Evolutionary conservation across 2,329 filamentous ascomycete species (phyloP), one percentile per base, ranked within the genome.

Genomic region (Ilyonectria sp.): DNA sequence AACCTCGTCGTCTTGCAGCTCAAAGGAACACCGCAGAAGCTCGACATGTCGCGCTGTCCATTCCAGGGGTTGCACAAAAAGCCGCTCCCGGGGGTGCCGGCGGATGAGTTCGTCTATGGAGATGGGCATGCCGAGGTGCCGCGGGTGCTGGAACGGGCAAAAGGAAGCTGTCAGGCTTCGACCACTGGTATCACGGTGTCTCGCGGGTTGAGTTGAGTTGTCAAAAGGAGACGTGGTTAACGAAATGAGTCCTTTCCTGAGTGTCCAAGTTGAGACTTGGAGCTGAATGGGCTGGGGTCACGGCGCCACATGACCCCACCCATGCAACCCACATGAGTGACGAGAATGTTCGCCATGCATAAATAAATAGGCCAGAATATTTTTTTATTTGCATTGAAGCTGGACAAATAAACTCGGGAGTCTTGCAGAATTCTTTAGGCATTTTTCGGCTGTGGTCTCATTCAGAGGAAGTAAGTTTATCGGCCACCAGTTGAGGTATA

Each of bases 51-150:
- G 49, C 0, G 56, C 21, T 1, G 69, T 69, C 74, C 74, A 76
- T 56, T 76, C 73, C 1, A 72, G 19, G 1, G 74, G 74, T 21
- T 72, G 73, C 2, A 76, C 74, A 9, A 70, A 68, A 17, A 76
- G 63, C 4, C 74, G 74, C 62, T 75, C 74, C 40, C 73, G 58
- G 11, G 74, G 74, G 23, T 76, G 55, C 23, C 66, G 70, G n/a
- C 71, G 70, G 31, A 75, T 64, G 37, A 76, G 59, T 33, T 73
- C 69, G 54, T 70, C 26, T 7, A 76, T 49, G 4, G 63, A 65
- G 23, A 4, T 23, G 26, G 40, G 2, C 21, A 50, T 46, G 21
- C 35, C 35, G 33, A 31, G 53, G 15, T 11, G 49, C 15, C 37
- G 26, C 49, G 26, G 29, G 29, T 3, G 29, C 10, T n/a, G 31